Evolutionary conservation across 129 eudicot genomes (phyloP), one percentile per base, ranked within the genome.

Genomic region (Lonicera japonica): DNA sequence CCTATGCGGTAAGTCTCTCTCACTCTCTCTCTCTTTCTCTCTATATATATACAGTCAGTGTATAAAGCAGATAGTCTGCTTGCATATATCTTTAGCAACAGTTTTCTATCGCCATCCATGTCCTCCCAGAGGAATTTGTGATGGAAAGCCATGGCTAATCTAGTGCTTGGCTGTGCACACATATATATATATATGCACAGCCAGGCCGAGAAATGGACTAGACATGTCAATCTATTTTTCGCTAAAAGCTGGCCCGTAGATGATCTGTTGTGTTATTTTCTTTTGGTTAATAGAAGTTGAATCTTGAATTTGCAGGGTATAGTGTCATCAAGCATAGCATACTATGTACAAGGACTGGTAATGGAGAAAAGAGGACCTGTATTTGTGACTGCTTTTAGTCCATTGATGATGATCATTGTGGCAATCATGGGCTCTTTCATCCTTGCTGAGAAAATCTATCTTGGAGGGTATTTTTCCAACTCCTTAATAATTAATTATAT

Each of bases 331-430:
- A 83, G 98, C 78, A 85, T 92, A 63, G 96, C 98, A 63, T 92
- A 92, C 74, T 92, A 92, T 73, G 98, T 92, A 14, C 98, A 92
- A 84, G 98, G 98, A 0, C 73, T 84, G 18, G 98, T 92, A 45
- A 92, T 92, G 98, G 72, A 87, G 67, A 87, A 87, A 73, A 87
- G 91, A 74, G 98, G 98, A 56, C 98, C 98, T 12, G 98, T 92
- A 38, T 92, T 92, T 50, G 98, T 87, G 43, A 92, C 98, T 45
- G 96, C 96, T 60, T 92, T 92, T 54, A 92, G 96, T 69, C 98
- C 98, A 55, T 73, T 92, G 73, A 92, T 87, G 98, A 92, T 92
- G 98, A 82, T 92, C 82, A 87, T 92, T 69, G 98, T 92, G 15
- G 98, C 98, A 15, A 77, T 92, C 75, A 82, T 92, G 98, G 98